Evolutionary conservation across 75 land plant species (phyloP).

Genomic region (Adiantum capillusveneris): DNA sequence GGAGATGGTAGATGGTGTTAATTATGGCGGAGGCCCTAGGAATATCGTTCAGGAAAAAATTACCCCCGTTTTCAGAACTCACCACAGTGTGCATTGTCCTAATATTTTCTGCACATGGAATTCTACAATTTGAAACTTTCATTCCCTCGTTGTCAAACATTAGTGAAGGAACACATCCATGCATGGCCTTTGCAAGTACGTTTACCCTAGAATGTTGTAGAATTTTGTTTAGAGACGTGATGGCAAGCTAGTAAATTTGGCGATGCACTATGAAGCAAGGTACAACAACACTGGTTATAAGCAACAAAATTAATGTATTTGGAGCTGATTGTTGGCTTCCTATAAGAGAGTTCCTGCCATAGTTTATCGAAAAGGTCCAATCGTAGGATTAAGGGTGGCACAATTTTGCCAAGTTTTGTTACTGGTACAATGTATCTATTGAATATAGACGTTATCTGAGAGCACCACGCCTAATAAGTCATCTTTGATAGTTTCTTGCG

Average conservation of each 20-base stretch:
- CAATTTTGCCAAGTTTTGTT: conserved; percentile 72
- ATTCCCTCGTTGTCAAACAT: too few species aligned
- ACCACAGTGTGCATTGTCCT: too few species aligned
- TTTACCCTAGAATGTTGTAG: conserved; percentile 3
- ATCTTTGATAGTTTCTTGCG: conserved; percentile 45
- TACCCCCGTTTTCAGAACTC: conserved; percentile 48
- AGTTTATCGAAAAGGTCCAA: conserved; percentile 56
- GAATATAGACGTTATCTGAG: too few species aligned
- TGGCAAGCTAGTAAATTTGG: conserved; percentile 53
- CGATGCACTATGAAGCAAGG: conserved; percentile 61
- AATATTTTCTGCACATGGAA: too few species aligned
- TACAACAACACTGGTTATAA: conserved; percentile 3
- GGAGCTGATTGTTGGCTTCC: not conserved
- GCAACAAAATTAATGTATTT: not conserved
- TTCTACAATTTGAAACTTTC: too few species aligned
- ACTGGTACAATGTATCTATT: conserved; percentile 31
- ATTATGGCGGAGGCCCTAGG: conserved; percentile 37
- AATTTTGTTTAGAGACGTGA: conserved; percentile 80
- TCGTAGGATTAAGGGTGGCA: conserved; percentile 41
- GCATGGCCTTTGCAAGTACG: too few species aligned
- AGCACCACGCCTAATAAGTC: too few species aligned
- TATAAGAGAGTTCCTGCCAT: conserved; percentile 71
- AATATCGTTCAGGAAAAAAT: conserved; percentile 38
- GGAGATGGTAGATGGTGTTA: conserved; percentile 35
- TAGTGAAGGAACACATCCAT: too few species aligned